A percentile compares a stretch with the other conserved stretches of the same genome.
Evolutionary conservation across 176 grass and related monocot genomes (phyloP).

Genomic region (Eleusine indica): DNA sequence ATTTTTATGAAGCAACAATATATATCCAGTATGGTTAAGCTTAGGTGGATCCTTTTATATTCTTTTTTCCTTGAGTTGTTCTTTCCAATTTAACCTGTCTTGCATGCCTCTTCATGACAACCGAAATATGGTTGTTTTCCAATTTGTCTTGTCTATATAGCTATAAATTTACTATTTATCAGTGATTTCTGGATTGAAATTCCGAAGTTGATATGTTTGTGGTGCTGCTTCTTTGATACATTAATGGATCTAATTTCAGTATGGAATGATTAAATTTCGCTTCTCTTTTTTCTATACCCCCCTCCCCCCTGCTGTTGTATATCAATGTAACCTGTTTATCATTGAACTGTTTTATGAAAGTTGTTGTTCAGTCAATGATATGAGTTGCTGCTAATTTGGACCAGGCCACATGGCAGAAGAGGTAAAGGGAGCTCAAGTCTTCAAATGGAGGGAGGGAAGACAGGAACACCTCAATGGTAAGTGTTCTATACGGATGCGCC

Average conservation of each 20-base stretch:
- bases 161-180: not conserved
- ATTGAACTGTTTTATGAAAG: not conserved
- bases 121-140: not conserved
- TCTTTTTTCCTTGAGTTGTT: not conserved
- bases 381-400: slow-evolving; percentile 36
- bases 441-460: slow-evolving; percentile 29
- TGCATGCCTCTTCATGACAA: not conserved
- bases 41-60: slow-evolving; percentile 19
- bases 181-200: no score
- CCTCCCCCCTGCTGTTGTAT: not conserved
- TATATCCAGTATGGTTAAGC: not conserved
- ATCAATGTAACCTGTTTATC: not conserved
- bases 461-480: slow-evolving; percentile 43
- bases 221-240: no score
- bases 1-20: not conserved
- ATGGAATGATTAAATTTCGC: no score
- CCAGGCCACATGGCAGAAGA: slow-evolving; percentile 42
- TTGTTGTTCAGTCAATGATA: not conserved
- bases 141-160: not conserved
- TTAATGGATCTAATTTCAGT: not conserved
- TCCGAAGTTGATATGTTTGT: not conserved
- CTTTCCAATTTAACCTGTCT: not conserved
- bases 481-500: not conserved
- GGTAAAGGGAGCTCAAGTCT: slow-evolving; percentile 16
- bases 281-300: no score